A percentile compares a stretch with the other conserved stretches of the same genome.
These are phyloP conservation scores for thale cress (Arabidopsis thaliana) DNA, from an alignment of 345 rosid species.

Conservation along the genomic window TAIR10.1 NC_003070.9:3479501-3480000, in stretches of 20 bases:
- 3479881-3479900: neutral
- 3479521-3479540: slow-evolving; percentile 91
- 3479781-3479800: neutral
- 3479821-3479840: neutral
- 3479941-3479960: neutral
- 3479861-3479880: slow-evolving; percentile 5
- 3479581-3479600: slow-evolving; percentile 83
- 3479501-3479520: slow-evolving; percentile 80
- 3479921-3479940: neutral
- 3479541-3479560: slow-evolving; percentile 95
- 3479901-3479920: slow-evolving; percentile 4
- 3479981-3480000: neutral
- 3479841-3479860: neutral
- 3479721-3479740: neutral
- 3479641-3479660: slow-evolving; percentile 81
- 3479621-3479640: slow-evolving; percentile 65
- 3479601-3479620: slow-evolving; percentile 58
- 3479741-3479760: neutral
- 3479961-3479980: slow-evolving; percentile 18
- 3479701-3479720: neutral
- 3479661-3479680: slow-evolving; percentile 58
- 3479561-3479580: slow-evolving; percentile 93
- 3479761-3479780: neutral
- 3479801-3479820: slow-evolving; percentile 10
- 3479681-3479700: neutral